Base-by-base conservation (phyloP, 2,329 filamentous ascomycete genomes). In the Pestalotiopsis sp. region DNA sequence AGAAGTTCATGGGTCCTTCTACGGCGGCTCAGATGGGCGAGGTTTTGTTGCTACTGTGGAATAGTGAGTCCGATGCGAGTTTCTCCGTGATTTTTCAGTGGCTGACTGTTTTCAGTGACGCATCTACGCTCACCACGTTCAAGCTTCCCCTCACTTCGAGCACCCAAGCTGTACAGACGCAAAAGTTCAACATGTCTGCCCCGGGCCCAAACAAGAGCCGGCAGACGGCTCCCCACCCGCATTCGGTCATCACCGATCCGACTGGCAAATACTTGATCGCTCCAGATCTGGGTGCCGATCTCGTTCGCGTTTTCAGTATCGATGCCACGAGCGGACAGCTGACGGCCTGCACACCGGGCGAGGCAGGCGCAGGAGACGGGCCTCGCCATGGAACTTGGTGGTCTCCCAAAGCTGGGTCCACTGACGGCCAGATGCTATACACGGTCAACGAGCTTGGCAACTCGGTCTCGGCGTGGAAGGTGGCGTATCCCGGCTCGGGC, bases 221-320 rank as follows among this genome's bases (percentile, higher is more conserved):
- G 17, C 87, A 90, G 75, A 84, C 88, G 68, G 83, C 81, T 5
- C 81, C 87, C 5, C 87, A 89, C 72, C 87, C 86, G 5, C 87
- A 89, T 76, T 82, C 85, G n/a, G 82, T 82, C 5, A 81, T 86
- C 72, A 77, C 80, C 13, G 86, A 86, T 70, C 85, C 83, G 0
- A 84, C 84, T 0, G 84, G 84, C 14, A 76, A 80, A 52, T 88
- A 82, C 73, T 72, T 89, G 25, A 76, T 89, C 0, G 80, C 82
- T 6, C 82, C 86, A 1, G 87, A 89, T 71, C 81, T 89, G 2
- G 87, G 87, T 39, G 84, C 86, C 4, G 87, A 89, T 72, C 74
- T 86, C 23, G 79, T 89, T 66, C 86, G 86, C 69, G 82, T 89
- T 72, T 87, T 86, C 79, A 79, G 79, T 74, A 84, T 89, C 72